phyloP scores from a whole-genome alignment of 2,329 filamentous ascomycete genomes.

The Fusarium sororula region DNA sequence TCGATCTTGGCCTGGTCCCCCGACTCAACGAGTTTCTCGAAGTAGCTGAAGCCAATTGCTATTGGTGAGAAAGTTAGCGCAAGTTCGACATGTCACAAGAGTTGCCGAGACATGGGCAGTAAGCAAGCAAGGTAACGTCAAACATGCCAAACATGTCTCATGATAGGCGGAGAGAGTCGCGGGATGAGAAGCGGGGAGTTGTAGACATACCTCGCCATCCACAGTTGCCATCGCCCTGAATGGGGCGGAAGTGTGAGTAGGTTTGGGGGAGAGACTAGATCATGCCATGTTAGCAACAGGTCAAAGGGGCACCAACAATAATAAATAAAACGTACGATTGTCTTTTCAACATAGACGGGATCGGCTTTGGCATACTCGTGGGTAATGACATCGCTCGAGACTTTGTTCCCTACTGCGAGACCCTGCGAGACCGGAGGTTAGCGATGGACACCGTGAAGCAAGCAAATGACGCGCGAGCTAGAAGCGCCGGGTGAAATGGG shows the following conservation, averaged over 20 bases:
- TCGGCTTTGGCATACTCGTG: constrained; percentile 91
- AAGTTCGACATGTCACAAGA: constrained; percentile 13
- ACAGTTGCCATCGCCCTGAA: constrained; percentile 94
- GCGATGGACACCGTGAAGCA: not conserved
- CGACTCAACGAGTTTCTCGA: constrained; percentile 80
- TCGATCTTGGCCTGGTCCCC: constrained; percentile 72
- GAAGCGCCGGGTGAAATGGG: not conserved
- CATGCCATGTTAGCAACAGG: constrained; percentile 21
- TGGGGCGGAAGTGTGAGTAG: constrained; percentile 86
- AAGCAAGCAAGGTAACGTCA: constrained; percentile 25
- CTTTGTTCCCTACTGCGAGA: constrained; percentile 81
- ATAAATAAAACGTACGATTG: constrained; percentile 71
- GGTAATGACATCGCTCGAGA: constrained; percentile 79
- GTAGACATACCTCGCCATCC: constrained; percentile 89
- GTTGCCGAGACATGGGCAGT: constrained; percentile 28
- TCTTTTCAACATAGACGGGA: constrained; percentile 85
- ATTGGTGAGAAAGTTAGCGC: constrained; percentile 20
- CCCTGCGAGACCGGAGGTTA: constrained; percentile 66
- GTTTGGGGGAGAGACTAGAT: constrained; percentile 78
- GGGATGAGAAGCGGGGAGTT: constrained; percentile 14
- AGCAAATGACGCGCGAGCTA: constrained; percentile 14
- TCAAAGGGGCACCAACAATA: not conserved
- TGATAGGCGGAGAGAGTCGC: not conserved
- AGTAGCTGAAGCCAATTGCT: constrained; percentile 95
- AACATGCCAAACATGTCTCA: constrained; percentile 8